Percentiles rank a stretch among this genome's conserved stretches.
Conservation (phyloP, 2,329 filamentous ascomycete species). For the Colletotrichum lupini region DNA sequence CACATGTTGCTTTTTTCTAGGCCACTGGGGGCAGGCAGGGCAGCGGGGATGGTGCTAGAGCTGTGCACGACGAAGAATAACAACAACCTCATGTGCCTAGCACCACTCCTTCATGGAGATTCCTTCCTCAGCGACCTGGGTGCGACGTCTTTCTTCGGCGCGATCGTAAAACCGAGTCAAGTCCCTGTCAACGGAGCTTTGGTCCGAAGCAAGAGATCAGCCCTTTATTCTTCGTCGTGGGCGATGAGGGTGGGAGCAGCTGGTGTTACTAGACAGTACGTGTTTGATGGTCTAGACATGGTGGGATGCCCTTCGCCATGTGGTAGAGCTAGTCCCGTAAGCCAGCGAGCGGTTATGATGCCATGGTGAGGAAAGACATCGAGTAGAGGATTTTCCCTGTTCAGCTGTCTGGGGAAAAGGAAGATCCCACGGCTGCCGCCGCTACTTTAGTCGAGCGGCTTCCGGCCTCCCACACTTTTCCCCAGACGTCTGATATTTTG, state of each 20-base stretch:
- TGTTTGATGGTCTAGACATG: conserved; percentile 34
- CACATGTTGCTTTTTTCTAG: conserved; percentile 5
- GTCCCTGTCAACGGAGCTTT: background rate
- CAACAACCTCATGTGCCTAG: background rate
- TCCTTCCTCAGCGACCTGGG: background rate
- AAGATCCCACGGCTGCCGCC: conserved; percentile 17
- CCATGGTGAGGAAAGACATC: conserved; percentile 14
- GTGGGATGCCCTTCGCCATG: conserved; percentile 5
- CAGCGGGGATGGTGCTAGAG: conserved; percentile 4
- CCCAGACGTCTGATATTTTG: conserved; percentile 36
- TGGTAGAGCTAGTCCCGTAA: background rate
- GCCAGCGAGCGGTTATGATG: conserved; percentile 13
- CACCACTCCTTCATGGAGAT: background rate
- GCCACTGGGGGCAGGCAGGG: background rate
- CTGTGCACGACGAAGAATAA: background rate
- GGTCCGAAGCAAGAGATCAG: conserved; percentile 6
- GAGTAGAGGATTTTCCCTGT: background rate
- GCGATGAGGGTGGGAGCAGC: background rate
- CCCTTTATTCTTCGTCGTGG: background rate
- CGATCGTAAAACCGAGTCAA: conserved; percentile 18
- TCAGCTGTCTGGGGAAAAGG: background rate
- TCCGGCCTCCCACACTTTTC: conserved; percentile 15
- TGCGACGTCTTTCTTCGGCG: background rate
- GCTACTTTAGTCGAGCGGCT: conserved; percentile 15
- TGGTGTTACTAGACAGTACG: conserved; percentile 22